Conservation (phyloP, 352 stramenopile genomes). For the Phytophthora kernoviae region DNA sequence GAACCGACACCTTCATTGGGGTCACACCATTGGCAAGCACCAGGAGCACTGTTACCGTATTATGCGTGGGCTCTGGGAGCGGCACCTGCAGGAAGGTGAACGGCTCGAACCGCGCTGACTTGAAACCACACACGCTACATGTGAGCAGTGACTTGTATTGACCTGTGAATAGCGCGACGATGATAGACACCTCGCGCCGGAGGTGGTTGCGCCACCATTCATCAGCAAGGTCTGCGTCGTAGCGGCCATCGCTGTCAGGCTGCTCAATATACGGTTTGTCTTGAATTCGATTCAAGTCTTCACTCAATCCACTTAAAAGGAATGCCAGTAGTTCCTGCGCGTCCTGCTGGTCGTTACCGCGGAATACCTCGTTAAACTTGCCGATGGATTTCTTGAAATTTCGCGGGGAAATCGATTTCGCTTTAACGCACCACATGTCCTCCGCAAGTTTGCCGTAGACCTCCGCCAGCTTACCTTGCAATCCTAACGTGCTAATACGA, state of each 20-base stretch:
- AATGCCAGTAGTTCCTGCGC: constrained; percentile 97
- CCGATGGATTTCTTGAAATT: constrained; percentile 95
- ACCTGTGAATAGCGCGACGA: constrained; percentile 99
- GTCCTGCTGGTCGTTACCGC: constrained; percentile 98
- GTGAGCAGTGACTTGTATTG: constrained; percentile 99
- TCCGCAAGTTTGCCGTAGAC: constrained; percentile 96
- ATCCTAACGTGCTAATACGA: constrained; percentile 95
- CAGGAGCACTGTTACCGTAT: constrained; percentile 81
- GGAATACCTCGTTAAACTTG: constrained; percentile 97
- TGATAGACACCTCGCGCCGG: constrained; percentile 97
- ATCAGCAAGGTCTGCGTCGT: constrained; percentile 97
- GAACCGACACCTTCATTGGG: constrained; percentile 82
- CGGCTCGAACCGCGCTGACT: constrained; percentile 92
- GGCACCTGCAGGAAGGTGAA: constrained; percentile 92
- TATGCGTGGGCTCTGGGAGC: constrained; percentile 86
- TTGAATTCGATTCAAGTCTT: constrained; percentile 98
- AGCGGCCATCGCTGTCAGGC: constrained; percentile 96
- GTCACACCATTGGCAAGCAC: constrained; percentile 73
- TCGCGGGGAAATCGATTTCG: constrained; percentile 90
- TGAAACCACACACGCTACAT: constrained; percentile 96
- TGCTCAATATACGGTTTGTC: constrained; percentile 98
- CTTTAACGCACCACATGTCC: constrained; percentile 96
- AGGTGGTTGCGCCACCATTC: constrained; percentile 99
- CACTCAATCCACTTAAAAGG: constrained; percentile 96
- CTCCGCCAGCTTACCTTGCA: constrained; percentile 94